Percentiles rank a stretch among this genome's conserved stretches.
Conservation (phyloP, 768 basidiomycete species). For the Rhodotorula diobovata region DNA sequence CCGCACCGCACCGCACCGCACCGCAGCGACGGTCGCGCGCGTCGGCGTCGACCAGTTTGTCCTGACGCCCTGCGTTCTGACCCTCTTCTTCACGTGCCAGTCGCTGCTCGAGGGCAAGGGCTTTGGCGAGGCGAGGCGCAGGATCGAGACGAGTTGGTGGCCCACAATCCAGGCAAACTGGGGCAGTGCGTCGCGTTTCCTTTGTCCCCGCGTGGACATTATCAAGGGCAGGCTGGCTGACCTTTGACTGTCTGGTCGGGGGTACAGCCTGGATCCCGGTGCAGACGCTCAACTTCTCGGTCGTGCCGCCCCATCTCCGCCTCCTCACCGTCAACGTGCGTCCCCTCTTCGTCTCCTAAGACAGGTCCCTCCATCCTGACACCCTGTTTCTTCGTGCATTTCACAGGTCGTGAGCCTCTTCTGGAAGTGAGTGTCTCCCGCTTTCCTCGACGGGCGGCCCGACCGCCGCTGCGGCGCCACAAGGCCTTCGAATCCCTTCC, state of each 20-base stretch:
- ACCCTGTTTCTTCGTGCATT: background rate
- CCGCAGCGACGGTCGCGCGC: conserved; percentile 43
- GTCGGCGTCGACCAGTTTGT: conserved; percentile 77
- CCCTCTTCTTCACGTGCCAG: conserved; percentile 68
- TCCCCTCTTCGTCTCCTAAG: conserved; percentile 55
- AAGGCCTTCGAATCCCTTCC: too few relatives aligned
- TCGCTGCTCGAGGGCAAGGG: conserved; percentile 72
- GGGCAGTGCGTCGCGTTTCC: conserved; percentile 51
- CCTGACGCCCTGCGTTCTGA: conserved; percentile 64
- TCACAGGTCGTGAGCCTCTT: conserved; percentile 6
- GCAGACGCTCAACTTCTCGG: conserved; percentile 67
- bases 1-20: too few relatives aligned
- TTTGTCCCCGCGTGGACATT: conserved; percentile 50
- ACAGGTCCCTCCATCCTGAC: too few relatives aligned
- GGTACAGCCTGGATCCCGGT: conserved; percentile 24
- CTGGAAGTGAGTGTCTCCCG: conserved; percentile 30
- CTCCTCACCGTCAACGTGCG: conserved; percentile 64
- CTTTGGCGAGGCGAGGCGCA: conserved; percentile 54
- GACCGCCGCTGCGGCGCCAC: too few relatives aligned
- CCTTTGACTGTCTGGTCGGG: too few relatives aligned
- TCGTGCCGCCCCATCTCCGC: conserved; percentile 71
- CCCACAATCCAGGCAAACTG: conserved; percentile 74
- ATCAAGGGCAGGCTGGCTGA: background rate
- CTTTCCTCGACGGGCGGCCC: too few relatives aligned
- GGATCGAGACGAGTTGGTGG: conserved; percentile 61